Conservation (phyloP, 2,329 filamentous ascomycete genomes). For the Gnomoniopsis sp. region DNA sequence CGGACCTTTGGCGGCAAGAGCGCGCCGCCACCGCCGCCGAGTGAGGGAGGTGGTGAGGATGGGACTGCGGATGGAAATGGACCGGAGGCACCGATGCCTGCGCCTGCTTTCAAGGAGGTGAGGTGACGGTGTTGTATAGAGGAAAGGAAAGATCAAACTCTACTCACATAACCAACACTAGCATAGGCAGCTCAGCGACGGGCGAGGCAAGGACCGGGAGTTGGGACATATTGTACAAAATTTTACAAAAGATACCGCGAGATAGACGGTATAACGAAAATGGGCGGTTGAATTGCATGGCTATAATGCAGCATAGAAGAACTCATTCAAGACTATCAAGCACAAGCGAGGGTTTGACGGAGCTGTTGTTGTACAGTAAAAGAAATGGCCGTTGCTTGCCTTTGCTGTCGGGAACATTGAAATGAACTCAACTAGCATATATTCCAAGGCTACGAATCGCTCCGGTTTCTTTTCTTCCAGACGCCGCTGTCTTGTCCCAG, state of each 20-base stretch:
- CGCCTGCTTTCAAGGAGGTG: conserved; percentile 34
- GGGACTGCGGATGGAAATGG: conserved; percentile 29
- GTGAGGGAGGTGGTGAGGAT: conserved; percentile 39
- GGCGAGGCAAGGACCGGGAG: neutral
- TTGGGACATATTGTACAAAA: neutral
- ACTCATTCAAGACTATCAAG: neutral
- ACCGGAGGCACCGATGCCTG: conserved; percentile 22
- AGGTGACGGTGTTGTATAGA: conserved; percentile 6
- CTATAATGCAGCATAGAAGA: neutral
- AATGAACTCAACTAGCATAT: too few relatives aligned
- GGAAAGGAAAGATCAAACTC: neutral
- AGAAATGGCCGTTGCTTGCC: too few relatives aligned
- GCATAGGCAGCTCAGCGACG: neutral
- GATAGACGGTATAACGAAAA: neutral
- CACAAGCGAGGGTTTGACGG: neutral
- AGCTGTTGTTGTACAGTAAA: neutral
- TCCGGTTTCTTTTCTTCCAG: too few relatives aligned
- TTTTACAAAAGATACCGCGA: neutral
- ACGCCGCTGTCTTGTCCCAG: too few relatives aligned
- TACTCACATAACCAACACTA: neutral
- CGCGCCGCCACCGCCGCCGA: conserved; percentile 54
- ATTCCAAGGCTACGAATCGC: too few relatives aligned
- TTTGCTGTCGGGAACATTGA: too few relatives aligned
- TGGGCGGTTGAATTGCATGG: neutral
- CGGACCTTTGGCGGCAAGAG: conserved; percentile 37